These are phyloP conservation scores for Xylaria sp. DNA, from an alignment of 2,329 filamentous ascomycete genomes.

Conservation along the genomic window DNA sequence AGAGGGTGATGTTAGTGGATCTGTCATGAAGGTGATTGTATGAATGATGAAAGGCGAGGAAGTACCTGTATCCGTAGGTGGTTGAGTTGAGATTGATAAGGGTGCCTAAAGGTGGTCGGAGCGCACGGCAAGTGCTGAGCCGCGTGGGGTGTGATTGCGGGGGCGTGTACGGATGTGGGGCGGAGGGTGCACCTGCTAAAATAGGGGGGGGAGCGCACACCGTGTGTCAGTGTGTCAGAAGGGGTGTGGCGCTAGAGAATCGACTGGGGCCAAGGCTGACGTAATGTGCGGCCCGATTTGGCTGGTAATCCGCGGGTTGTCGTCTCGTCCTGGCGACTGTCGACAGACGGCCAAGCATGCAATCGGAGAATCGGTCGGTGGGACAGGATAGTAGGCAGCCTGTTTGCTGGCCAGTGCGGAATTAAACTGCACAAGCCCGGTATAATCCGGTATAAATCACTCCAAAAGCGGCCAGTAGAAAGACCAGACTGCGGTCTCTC, in stretches of 20 bases:
- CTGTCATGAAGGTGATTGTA: background rate
- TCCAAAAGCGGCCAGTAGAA: slow-evolving; percentile 11
- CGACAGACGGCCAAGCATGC: slow-evolving; percentile 9
- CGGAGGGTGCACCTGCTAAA: slow-evolving; percentile 18
- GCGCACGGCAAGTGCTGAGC: slow-evolving; percentile 15
- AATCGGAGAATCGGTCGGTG: slow-evolving; percentile 16
- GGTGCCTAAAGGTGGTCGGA: slow-evolving; percentile 21
- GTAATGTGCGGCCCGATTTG: slow-evolving; percentile 25
- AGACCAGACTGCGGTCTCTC: background rate
- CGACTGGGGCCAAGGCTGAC: slow-evolving; percentile 30
- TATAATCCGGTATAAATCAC: slow-evolving; percentile 2
- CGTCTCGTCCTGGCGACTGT: slow-evolving; percentile 7
- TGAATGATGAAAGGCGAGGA: slow-evolving; percentile 2
- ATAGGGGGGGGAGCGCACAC: slow-evolving; percentile 17
- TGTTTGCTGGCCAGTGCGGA: slow-evolving; percentile 1
- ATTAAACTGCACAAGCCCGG: slow-evolving; percentile 1
- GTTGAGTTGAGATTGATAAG: slow-evolving; percentile 3
- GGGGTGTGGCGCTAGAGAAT: slow-evolving; percentile 24
- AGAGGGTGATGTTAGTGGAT: too few species aligned
- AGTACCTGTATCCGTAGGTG: background rate
- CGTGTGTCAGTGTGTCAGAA: slow-evolving; percentile 17
- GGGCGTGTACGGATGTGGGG: slow-evolving; percentile 1
- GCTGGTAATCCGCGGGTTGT: slow-evolving; percentile 4
- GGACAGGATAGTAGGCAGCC: slow-evolving; percentile 11
- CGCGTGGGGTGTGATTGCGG: background rate